Percentiles rank a stretch among this genome's conserved stretches.
Conservation (phyloP, 2,329 filamentous ascomycete genomes). For the Cercospora sojina region DNA sequence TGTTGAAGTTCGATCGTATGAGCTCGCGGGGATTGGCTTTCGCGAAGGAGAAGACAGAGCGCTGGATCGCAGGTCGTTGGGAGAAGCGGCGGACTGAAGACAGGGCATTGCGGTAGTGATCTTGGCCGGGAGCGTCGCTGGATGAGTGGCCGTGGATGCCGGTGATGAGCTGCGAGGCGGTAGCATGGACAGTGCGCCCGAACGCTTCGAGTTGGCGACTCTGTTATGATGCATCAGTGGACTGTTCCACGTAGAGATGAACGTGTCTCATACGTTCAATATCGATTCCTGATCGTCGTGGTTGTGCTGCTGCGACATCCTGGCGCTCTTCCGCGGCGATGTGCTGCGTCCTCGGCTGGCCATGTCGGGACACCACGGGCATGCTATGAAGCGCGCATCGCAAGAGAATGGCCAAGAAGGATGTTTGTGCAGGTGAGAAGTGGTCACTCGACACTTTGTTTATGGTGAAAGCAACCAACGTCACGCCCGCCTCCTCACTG, state of each 20-base stretch:
- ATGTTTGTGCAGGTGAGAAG: background rate
- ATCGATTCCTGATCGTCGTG: constrained; percentile 30
- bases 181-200: constrained; percentile 89
- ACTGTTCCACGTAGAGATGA: background rate
- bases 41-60: constrained; percentile 86
- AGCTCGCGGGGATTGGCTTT: constrained; percentile 91
- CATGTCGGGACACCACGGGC: constrained; percentile 21
- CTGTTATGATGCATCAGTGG: constrained; percentile 46
- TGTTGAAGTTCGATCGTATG: constrained; percentile 86
- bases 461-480: constrained; percentile 3
- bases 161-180: constrained; percentile 80
- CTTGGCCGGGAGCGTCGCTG: constrained; percentile 45
- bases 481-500: constrained; percentile 2
- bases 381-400: constrained; percentile 20
- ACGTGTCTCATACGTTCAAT: constrained; percentile 20
- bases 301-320: constrained; percentile 20
- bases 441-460: constrained; percentile 13
- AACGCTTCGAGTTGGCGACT: constrained; percentile 88
- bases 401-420: background rate
- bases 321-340: constrained; percentile 30
- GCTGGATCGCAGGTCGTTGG: constrained; percentile 77
- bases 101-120: constrained; percentile 82
- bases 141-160: constrained; percentile 42
- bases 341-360: constrained; percentile 33
- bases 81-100: constrained; percentile 86